Evolutionary conservation across 768 basidiomycete genomes (phyloP).

Genomic region (Lentinus brumalis): DNA sequence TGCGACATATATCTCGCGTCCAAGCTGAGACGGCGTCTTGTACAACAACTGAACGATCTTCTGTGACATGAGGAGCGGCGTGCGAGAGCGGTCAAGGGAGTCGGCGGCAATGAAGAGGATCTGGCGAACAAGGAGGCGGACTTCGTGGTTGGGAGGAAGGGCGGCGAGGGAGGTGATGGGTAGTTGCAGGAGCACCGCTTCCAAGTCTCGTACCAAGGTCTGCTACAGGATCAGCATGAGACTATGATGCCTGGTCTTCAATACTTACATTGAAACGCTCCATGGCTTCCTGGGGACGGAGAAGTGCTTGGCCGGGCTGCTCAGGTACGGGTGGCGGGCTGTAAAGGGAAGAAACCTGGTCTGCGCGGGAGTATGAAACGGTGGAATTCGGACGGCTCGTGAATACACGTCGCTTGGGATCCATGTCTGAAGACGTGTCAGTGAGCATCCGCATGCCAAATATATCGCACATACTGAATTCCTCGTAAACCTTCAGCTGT

Average conservation of each 20-base stretch:
- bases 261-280: constrained; percentile 76
- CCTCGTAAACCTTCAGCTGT: constrained; percentile 92
- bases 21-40: constrained; percentile 83
- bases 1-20: constrained; percentile 90
- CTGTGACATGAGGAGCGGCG: constrained; percentile 91
- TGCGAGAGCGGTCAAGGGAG: constrained; percentile 78
- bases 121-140: constrained; percentile 82
- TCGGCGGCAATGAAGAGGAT: constrained; percentile 82
- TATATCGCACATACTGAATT: constrained; percentile 65
- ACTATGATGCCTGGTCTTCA: background rate
- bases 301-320: constrained; percentile 41
- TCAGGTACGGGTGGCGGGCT: constrained; percentile 68
- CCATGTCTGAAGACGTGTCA: constrained; percentile 42
- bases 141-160: constrained; percentile 82
- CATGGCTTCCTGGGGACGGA: constrained; percentile 82
- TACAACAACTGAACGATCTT: constrained; percentile 95
- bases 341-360: constrained; percentile 48
- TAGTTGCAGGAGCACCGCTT: constrained; percentile 77
- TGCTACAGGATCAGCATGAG: constrained; percentile 25
- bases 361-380: constrained; percentile 60
- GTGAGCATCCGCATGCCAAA: constrained; percentile 1
- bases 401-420: constrained; percentile 53
- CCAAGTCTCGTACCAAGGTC: constrained; percentile 63
- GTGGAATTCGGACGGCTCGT: constrained; percentile 74
- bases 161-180: constrained; percentile 68